Evolutionary conservation across 495 filamentous ascomycete species (phyloP), one percentile per base, ranked within the genome.

Genomic region (Oidiodendron maius): DNA sequence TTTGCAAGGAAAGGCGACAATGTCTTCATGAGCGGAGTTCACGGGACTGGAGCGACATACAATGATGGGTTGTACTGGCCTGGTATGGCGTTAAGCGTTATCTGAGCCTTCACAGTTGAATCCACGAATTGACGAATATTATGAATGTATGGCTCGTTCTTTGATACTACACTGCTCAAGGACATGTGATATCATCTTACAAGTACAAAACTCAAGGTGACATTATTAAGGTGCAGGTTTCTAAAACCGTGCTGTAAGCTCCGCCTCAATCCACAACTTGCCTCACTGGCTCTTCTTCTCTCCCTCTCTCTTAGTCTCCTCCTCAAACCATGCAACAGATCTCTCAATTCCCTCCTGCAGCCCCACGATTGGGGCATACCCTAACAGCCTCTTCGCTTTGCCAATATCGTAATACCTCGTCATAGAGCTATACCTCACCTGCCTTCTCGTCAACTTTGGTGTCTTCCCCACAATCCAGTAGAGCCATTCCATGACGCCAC

Each of bases 321-420:
- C 82, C 50, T 84, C 53, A 24, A 80, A 76, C 66, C 78, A 86
- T 46, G 74, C 71, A 26, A 90, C 86, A 2, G 80, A 79, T 61
- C 81, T 77, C 50, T 71, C 70, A 40, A 94, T 72, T 4, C 85
- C 90, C 51, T 94, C 87, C 37, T 86, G 73, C 51, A 96, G 65
- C 17, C 70, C 68, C n/a, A 89, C 76, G 22, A 91, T 62, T 3
- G 90, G 87, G 55, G 61, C 46, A 64, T 95, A 96, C 20, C 86
- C 86, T 43, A 95, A 69, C 56, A 87, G 65, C 57, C 61, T 70
- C 71, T 82, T 88, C 41, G 90, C 90, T 77, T 95, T 96, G n/a
- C 79, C 70, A 44, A 87, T 86, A 50, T 82, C 81, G 59, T 86
- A 93, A 68, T 90, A 96, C 18, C 89, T 78, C 36, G 85, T 87